Evolutionary conservation across 225 moss, liverwort and hornwort species (phyloP), one percentile per base, ranked within the genome.

Genomic region (Marchantia paleacea): DNA sequence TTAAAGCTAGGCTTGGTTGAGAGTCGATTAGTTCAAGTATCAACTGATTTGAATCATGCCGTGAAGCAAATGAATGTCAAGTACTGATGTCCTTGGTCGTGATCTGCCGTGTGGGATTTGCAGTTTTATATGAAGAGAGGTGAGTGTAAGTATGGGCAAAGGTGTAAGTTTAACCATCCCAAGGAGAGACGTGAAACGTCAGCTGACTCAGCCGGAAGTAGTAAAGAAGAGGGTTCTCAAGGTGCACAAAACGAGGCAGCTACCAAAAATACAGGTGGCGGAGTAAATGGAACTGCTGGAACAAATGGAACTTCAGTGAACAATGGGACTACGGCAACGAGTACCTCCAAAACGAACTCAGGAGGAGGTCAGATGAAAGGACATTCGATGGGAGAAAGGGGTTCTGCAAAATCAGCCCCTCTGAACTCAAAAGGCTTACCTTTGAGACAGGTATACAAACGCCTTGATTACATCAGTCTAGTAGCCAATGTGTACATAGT

Each of bases 151-250:
- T 99, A 92, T 63, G 95, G 92, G 51, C 30, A 70, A 55, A 90
- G 93, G 67, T 99, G 99, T 85, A 94, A 91, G 82, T 99, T 95
- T 78, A 95, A 99, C 75, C 99, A 99, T 62, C 95, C 99, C 72
- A 89, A 86, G 79, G 97, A 95, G 0, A 99, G 95, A 77, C 75
- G 85, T n/a, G 82, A 89, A 62, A 12, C 70, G 8, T 69, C 58
- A 7, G 52, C 84, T 55, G 87, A 87, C 69, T n/a, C 65, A 49
- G 79, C 70, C 39, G 51, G 61, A 52, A 76, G 81, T 69, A 48
- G 19, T 20, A 87, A 81, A 69, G 87, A 87, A 28, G 87, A 85
- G 7, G 58, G 74, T 39, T 68, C 54, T 47, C 76, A 76, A 54
- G 82, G 31, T 31, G 64, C 64, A 50, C 80, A 68, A 49, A 85